Percentiles rank a stretch among this genome's conserved stretches.
Evolutionary conservation across 2,329 filamentous ascomycete genomes (phyloP).

Genomic region (Calonectria hawksworthii): DNA sequence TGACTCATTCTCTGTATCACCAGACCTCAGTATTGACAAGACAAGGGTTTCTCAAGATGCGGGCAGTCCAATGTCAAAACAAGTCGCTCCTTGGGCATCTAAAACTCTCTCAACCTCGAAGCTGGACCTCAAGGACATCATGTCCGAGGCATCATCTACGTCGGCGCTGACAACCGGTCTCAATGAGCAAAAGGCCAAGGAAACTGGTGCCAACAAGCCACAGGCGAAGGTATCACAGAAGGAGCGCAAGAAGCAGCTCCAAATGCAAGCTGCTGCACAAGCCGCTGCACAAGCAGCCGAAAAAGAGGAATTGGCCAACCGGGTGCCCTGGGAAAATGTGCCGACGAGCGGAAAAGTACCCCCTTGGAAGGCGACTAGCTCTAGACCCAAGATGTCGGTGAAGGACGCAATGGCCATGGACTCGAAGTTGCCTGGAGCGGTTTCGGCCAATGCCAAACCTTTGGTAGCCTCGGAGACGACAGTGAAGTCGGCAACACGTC

Average conservation of each 20-base stretch:
- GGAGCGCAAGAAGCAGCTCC: conserved; percentile 87
- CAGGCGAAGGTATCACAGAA: conserved; percentile 86
- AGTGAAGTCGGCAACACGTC: conserved; percentile 56
- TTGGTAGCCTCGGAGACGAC: conserved; percentile 59
- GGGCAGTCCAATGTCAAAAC: conserved; percentile 28
- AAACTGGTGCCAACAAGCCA: conserved; percentile 53
- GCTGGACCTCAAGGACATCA: conserved; percentile 82
- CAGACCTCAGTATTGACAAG: conserved; percentile 25
- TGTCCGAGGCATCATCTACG: conserved; percentile 70
- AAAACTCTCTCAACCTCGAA: conserved; percentile 70
- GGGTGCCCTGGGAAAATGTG: conserved; percentile 62
- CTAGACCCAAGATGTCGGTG: conserved; percentile 63
- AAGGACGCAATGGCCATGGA: conserved; percentile 61
- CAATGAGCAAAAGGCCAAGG: conserved; percentile 63
- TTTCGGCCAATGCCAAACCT: conserved; percentile 55
- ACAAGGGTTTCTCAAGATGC: conserved; percentile 15
- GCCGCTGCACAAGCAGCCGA: conserved; percentile 59
- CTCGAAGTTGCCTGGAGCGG: conserved; percentile 43
- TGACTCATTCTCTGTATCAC: conserved; percentile 40
- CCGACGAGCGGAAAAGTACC: conserved; percentile 55
- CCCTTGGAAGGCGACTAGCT: conserved; percentile 76
- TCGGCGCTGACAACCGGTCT: conserved; percentile 69
- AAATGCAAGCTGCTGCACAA: conserved; percentile 69
- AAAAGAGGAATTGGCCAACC: conserved; percentile 46
- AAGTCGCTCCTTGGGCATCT: conserved; percentile 64